Conservation (phyloP, 2,329 filamentous ascomycete species). For the Diaporthe helianthi region DNA sequence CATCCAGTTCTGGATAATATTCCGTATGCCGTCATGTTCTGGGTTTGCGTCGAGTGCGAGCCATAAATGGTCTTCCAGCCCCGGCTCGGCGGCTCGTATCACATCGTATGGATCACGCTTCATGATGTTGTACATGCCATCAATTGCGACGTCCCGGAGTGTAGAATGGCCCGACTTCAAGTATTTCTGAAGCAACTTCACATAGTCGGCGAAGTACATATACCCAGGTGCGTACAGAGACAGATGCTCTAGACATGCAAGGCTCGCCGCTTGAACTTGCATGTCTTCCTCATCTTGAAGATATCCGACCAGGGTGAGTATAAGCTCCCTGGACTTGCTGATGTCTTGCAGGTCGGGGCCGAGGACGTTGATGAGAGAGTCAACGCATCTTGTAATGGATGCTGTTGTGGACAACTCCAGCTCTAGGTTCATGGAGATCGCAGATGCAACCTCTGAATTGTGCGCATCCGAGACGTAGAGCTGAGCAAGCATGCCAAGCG, state of each 20-base stretch:
- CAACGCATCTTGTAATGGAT: slow-evolving; percentile 85
- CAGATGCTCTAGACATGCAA: slow-evolving; percentile 87
- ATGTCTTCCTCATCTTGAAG: slow-evolving; percentile 79
- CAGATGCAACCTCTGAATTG: slow-evolving; percentile 79
- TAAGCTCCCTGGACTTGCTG: slow-evolving; percentile 88
- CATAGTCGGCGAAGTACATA: slow-evolving; percentile 84
- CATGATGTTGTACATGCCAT: slow-evolving; percentile 94
- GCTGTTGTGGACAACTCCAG: slow-evolving; percentile 82
- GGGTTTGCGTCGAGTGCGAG: slow-evolving; percentile 81
- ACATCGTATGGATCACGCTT: slow-evolving; percentile 88
- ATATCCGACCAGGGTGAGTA: slow-evolving; percentile 83
- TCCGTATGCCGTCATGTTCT: slow-evolving; percentile 79
- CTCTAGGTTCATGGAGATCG: slow-evolving; percentile 89
- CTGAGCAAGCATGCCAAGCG: slow-evolving; percentile 91
- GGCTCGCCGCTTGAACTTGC: slow-evolving; percentile 75
- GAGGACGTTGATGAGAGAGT: slow-evolving; percentile 95
- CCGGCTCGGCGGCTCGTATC: slow-evolving; percentile 74
- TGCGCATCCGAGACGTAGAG: slow-evolving; percentile 92
- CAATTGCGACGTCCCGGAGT: slow-evolving; percentile 80
- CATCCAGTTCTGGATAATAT: slow-evolving; percentile 91
- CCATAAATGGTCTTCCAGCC: slow-evolving; percentile 92
- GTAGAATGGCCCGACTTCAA: slow-evolving; percentile 73
- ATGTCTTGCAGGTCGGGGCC: slow-evolving; percentile 95
- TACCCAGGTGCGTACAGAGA: slow-evolving; percentile 90
- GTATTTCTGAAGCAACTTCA: slow-evolving; percentile 80